Percentiles rank a stretch among this genome's conserved stretches.
Evolutionary conservation across 768 basidiomycete species (phyloP).

Genomic region (Mycena polygramma): DNA sequence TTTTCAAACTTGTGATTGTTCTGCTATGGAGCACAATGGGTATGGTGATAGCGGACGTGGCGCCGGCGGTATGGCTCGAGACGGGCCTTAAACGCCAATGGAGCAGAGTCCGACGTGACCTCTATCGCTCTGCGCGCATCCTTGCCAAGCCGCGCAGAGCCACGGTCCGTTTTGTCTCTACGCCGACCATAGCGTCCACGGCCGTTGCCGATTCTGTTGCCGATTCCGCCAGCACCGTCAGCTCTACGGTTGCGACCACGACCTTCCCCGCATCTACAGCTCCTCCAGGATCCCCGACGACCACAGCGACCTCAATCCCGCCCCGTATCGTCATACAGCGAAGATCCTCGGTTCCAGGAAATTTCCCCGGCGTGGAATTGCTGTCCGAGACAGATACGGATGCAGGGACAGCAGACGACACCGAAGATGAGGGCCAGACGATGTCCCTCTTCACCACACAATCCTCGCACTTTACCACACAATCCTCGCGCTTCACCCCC

Average conservation of each 20-base stretch:
- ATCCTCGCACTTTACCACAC: slow-evolving; percentile 33
- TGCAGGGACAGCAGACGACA: slow-evolving; percentile 38
- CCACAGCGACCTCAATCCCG: not conserved
- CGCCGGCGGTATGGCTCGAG: slow-evolving; percentile 63
- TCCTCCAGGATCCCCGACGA: not conserved
- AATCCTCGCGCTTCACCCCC: not conserved
- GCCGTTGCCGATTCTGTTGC: not conserved
- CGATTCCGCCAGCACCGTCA: slow-evolving; percentile 6
- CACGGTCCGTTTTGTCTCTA: slow-evolving; percentile 26
- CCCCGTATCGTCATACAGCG: not conserved
- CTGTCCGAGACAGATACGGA: slow-evolving; percentile 57
- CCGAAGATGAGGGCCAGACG: not conserved
- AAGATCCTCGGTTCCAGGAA: slow-evolving; percentile 63
- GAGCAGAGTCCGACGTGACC: slow-evolving; percentile 51
- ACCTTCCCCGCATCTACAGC: slow-evolving; percentile 18
- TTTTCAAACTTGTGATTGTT: slow-evolving; percentile 60
- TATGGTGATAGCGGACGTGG: slow-evolving; percentile 66
- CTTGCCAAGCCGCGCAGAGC: slow-evolving; percentile 37
- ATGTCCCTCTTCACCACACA: slow-evolving; percentile 16
- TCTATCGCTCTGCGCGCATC: slow-evolving; percentile 51
- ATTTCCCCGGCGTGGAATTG: slow-evolving; percentile 59
- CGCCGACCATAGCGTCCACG: slow-evolving; percentile 17
- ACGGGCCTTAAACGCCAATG: slow-evolving; percentile 52
- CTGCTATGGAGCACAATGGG: slow-evolving; percentile 67
- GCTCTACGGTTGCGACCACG: slow-evolving; percentile 26